A percentile compares a stretch with the other conserved stretches of the same genome.
phyloP scores from a whole-genome alignment of 2,329 filamentous ascomycete genomes.

The Dryadomyces sulphureus region DNA sequence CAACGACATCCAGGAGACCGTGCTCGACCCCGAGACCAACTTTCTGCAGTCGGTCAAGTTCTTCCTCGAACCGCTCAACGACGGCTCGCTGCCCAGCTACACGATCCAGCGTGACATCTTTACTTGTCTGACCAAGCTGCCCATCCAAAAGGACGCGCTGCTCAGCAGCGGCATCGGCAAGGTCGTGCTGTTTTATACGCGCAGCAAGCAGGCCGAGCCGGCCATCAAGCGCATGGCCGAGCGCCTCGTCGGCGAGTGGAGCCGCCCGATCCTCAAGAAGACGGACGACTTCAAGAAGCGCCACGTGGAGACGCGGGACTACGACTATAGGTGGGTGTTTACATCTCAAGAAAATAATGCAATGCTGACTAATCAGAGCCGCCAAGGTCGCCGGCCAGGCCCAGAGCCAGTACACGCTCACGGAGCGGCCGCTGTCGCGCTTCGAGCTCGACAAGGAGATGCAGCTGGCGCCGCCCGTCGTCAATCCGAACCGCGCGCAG shows the following conservation, averaged over 20 bases:
- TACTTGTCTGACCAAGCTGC: constrained; percentile 60
- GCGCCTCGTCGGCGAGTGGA: constrained; percentile 88
- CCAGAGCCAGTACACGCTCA: constrained; percentile 30
- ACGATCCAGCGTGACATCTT: constrained; percentile 96
- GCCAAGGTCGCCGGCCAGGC: constrained; percentile 33
- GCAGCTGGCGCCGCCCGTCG: constrained; percentile 39
- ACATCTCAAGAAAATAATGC: background rate
- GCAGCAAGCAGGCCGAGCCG: constrained; percentile 77
- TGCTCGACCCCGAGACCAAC: constrained; percentile 90
- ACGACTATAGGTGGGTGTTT: constrained; percentile 43
- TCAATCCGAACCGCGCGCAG: constrained; percentile 39
- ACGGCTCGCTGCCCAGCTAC: constrained; percentile 88
- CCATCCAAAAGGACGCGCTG: constrained; percentile 81
- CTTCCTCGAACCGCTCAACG: constrained; percentile 90
- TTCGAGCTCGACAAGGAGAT: constrained; percentile 40
- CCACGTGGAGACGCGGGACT: constrained; percentile 46
- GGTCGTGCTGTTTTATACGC: constrained; percentile 92
- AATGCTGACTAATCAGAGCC: constrained; percentile 22
- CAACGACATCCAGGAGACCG: constrained; percentile 68
- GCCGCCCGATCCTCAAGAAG: constrained; percentile 79
- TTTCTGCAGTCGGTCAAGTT: constrained; percentile 90
- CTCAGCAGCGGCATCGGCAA: constrained; percentile 90
- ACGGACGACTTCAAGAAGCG: constrained; percentile 92
- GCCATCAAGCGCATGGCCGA: constrained; percentile 90
- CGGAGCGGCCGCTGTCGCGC: constrained; percentile 28